Base-by-base conservation (phyloP, 2,329 filamentous ascomycete genomes). In the Hymenoscyphus infarciens region DNA sequence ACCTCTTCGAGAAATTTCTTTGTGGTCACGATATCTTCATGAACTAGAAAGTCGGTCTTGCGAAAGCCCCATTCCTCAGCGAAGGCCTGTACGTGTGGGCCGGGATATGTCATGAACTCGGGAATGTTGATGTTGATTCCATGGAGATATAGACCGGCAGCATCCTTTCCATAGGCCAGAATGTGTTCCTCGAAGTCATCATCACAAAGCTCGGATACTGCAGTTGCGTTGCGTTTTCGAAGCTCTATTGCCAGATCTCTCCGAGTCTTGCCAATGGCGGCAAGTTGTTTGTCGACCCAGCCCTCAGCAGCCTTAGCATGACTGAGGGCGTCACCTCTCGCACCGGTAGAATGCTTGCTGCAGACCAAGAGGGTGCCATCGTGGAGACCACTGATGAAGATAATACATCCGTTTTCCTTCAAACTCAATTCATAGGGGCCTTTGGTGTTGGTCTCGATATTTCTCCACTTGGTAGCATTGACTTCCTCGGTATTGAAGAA, bases 321-420 rank as follows among this genome's bases (percentile, higher is more conserved):
- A 77, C 91, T 97, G 62, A 90, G 68, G 33, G 87, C 82, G 5
- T 81, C 77, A 25, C 77, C 77, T n/a, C 94, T 85, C 27, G 85
- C 80, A 6, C 95, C 95, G 0, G 93, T 98, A 0, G 95, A 98
- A 75, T 99, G 95, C 74, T 99, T 99, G 82, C 94, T 98, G 83
- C 94, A 98, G n/a, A 99, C 93, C 7, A 99, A 81, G 10, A 99
- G 80, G 1, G 91, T 92, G 39, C 86, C 93, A 71, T 97, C 93
- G 71, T 96, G 91, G 25, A 99, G 81, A 15, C 93, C 95, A 16
- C 92, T 89, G 54, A 99, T 87, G 79, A 99, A 99, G 69, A 99
- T 97, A 76, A 99, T 99, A 76, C 95, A 99, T n/a, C 95, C 95
- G 72, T 99, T 99, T 77, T 99, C 95, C 78, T 99, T 99, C 59